Evolutionary conservation across 2,329 filamentous ascomycete species (phyloP), one percentile per base, ranked within the genome.

Genomic region (Nothophoma quercina): DNA sequence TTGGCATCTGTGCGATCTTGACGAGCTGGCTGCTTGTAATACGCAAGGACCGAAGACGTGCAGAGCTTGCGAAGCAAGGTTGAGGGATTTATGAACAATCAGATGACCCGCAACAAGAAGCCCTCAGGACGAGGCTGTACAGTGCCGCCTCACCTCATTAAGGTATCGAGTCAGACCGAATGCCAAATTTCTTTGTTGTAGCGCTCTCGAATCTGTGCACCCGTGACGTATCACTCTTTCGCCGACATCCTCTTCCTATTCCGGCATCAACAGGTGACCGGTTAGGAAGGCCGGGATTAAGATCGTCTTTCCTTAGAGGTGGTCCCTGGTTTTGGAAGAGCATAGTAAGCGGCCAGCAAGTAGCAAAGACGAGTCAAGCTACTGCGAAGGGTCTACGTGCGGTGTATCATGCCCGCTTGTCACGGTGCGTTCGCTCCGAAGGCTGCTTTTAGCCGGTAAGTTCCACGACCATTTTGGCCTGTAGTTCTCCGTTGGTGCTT

Each of bases 1-100:
- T 60, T 22, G 56, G 60, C 5, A 63, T 63, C 16, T 56, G 46
- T 18, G 55, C 60, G 22, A 60, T 62, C 21, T 26, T 55, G 12
- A 54, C 42, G 7, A 63, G 56, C 36, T 62, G 60, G 59, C 34
- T 55, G 5, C 40, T 62, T 10, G 38, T 62, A 16, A 29, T 38
- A 7, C 53, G 39, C 23, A 60, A 58, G 38, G 58, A 60, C 22
- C 41, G 40, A 36, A 54, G 46, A 35, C 44, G 25, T 13, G 38
- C 47, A 40, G 42, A 22, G 12, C 13, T 30, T 19, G 12, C 7
- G 13, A 49, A 50, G 23, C 19, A 47, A 19, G 42, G 49, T 8
- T 29, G 25, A 47, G 21, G n/a, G n/a, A n/a, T n/a, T n/a, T n/a
- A n/a, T n/a, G n/a, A n/a, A n/a, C n/a, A 13, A 26, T 6, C 23